Conservation (phyloP, 257 asterid genomes). For the Gynochthodes officinalis region DNA sequence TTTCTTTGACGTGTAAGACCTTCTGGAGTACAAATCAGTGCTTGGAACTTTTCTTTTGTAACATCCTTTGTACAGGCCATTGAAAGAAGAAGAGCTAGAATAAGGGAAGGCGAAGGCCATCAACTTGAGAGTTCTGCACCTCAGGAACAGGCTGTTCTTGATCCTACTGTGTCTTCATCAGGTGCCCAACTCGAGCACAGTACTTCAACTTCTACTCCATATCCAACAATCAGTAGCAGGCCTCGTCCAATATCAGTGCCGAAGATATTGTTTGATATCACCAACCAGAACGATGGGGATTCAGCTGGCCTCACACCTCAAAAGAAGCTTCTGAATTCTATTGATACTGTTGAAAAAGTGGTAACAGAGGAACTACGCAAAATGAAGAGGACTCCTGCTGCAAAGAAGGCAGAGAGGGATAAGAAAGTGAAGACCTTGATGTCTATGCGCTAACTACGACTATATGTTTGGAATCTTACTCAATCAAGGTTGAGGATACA, state of each 20-base stretch:
- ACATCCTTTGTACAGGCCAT: constrained; percentile 38
- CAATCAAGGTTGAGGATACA: constrained; percentile 61
- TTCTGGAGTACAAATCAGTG: neutral
- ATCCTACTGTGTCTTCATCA: constrained; percentile 40
- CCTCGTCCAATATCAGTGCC: constrained; percentile 48
- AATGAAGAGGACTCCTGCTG: constrained; percentile 62
- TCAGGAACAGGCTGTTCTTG: constrained; percentile 40
- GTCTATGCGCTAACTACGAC: constrained; percentile 61
- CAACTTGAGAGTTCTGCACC: constrained; percentile 46
- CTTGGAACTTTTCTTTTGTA: neutral
- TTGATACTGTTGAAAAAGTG: constrained; percentile 65
- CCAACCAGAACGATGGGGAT: constrained; percentile 39
- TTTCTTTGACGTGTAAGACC: neutral
- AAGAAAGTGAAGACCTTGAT: constrained; percentile 57
- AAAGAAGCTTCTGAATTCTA: constrained; percentile 59
- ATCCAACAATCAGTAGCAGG: constrained; percentile 30
- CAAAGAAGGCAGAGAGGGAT: constrained; percentile 59
- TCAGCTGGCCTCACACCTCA: constrained; percentile 56
- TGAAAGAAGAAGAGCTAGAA: constrained; percentile 51
- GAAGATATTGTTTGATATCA: constrained; percentile 60
- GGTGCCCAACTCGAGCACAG: constrained; percentile 65
- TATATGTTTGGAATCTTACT: constrained; percentile 12
- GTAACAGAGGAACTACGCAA: constrained; percentile 66
- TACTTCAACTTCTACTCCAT: constrained; percentile 37
- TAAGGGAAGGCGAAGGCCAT: constrained; percentile 52